These are phyloP conservation scores for Clavispora fructus DNA, from an alignment of 805 yeast species.

Conservation along the genomic window DNA sequence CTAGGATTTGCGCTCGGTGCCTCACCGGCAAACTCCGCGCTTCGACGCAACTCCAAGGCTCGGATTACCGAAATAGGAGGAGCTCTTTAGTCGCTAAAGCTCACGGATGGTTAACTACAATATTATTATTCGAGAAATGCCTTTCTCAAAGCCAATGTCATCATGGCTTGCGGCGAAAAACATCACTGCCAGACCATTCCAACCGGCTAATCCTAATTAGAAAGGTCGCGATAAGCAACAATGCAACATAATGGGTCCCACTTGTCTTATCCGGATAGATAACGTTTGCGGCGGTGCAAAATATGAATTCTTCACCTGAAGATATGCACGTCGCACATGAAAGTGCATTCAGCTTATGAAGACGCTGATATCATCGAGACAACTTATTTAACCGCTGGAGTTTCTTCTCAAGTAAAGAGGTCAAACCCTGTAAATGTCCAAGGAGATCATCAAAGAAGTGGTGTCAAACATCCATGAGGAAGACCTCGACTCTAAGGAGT, in stretches of 20 bases:
- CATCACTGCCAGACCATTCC: too few relatives aligned
- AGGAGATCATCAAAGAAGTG: not conserved
- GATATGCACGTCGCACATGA: not conserved
- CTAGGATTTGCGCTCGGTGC: too few relatives aligned
- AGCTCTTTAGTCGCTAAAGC: too few relatives aligned
- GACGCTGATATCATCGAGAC: not conserved
- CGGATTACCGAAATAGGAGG: too few relatives aligned
- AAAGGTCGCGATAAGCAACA: not conserved
- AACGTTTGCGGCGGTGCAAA: not conserved
- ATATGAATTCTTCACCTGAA: not conserved
- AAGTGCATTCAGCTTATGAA: not conserved
- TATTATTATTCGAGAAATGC: too few relatives aligned
- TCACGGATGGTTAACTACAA: too few relatives aligned
- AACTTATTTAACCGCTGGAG: too few relatives aligned
- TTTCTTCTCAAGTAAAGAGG: too few relatives aligned
- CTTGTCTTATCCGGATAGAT: constrained; percentile 1
- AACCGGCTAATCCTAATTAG: not conserved
- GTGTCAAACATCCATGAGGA: not conserved
- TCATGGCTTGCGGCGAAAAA: too few relatives aligned
- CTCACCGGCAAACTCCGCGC: too few relatives aligned
- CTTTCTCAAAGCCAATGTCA: too few relatives aligned
- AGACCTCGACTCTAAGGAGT: not conserved
- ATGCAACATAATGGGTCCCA: not conserved
- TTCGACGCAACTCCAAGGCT: too few relatives aligned
- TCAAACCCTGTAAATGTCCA: not conserved